Evolutionary conservation across 2,329 filamentous ascomycete genomes (phyloP).

Genomic region (Calonectria crousiana): DNA sequence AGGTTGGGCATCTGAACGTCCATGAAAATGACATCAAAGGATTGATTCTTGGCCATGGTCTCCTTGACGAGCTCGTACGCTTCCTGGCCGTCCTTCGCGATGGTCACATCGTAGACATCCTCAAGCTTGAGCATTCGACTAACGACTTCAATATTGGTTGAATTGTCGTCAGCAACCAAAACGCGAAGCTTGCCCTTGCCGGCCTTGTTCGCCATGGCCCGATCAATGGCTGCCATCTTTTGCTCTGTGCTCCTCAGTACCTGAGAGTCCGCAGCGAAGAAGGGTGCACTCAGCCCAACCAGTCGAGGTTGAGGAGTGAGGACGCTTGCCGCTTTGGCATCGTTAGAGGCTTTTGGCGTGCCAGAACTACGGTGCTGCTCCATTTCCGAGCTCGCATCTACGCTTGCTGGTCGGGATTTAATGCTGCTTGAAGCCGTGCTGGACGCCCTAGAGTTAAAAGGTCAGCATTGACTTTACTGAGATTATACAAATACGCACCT

Average conservation of each 20-base stretch:
- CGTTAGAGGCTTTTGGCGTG: conserved; percentile 39
- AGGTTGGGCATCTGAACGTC: conserved; percentile 96
- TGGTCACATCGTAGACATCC: conserved; percentile 86
- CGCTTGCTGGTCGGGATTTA: conserved; percentile 62
- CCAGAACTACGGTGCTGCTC: conserved; percentile 50
- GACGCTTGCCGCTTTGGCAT: conserved; percentile 52
- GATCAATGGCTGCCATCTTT: conserved; percentile 75
- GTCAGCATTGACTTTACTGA: conserved; percentile 25
- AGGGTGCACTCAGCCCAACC: conserved; percentile 85
- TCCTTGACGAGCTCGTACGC: conserved; percentile 88
- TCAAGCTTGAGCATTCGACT: conserved; percentile 79
- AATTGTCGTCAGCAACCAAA: conserved; percentile 82
- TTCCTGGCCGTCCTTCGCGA: conserved; percentile 88
- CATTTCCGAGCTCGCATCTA: conserved; percentile 54
- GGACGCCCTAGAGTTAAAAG: conserved; percentile 54
- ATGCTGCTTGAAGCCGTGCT: conserved; percentile 68
- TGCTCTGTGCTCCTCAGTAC: conserved; percentile 60
- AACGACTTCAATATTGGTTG: conserved; percentile 69
- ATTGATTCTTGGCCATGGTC: conserved; percentile 78
- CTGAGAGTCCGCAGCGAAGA: conserved; percentile 69
- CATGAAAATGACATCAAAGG: conserved; percentile 94
- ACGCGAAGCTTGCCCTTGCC: conserved; percentile 77
- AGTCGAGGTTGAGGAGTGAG: conserved; percentile 80
- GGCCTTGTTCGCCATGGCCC: conserved; percentile 72
- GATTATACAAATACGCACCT: conserved; percentile 47